Base-by-base conservation (phyloP, 2,329 filamentous ascomycete genomes). In the Epichloe baconii region DNA sequence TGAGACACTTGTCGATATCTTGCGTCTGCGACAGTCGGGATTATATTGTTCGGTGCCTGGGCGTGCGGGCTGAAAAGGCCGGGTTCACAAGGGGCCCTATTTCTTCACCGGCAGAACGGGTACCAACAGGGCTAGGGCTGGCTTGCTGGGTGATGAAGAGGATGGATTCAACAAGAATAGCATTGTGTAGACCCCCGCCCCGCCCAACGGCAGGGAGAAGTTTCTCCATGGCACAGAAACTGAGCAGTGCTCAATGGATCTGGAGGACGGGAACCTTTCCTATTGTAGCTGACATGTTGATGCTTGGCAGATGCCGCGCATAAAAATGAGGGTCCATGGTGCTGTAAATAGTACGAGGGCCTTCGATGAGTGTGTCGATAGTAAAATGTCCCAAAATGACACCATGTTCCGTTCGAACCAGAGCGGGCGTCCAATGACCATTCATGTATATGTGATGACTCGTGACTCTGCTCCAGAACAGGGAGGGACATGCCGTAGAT, bases 1-100 rank as follows among this genome's bases (percentile, higher is more conserved):
- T 21, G 34, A 48, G 34, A 68, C 70, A 75, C 70, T 67, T 70
- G 70, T 69, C 66, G 66, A 17, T 63, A 56, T 61, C 55, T 57
- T 52, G 55, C 51, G 52, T 56, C 55, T 59, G 60, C 53, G 59
- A 60, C 56, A 58, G 57, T 53, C 49, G 51, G 55, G 53, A 56
- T 55, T 59, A 53, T 31, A n/a, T 34, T 40, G 1, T 38, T 1
- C 23, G 44, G 54, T 54, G 47, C 34, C 50, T 38, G 53, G 36
- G 42, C 44, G 50, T 38, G 41, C 50, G 45, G 49, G 35, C 21
- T 41, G 37, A 36, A 12, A 2, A 49, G 31, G 56, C 52, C 56
- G 55, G 49, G 52, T 48, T 52, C 57, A 53, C 61, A 62, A 54
- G 56, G 53, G 58, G 23, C 42, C 49, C 23, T 52, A 36, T 37